Percentiles rank a stretch among this genome's conserved stretches.
Conservation (phyloP, 257 asterid species). For the Solanum lignicaule region DNA sequence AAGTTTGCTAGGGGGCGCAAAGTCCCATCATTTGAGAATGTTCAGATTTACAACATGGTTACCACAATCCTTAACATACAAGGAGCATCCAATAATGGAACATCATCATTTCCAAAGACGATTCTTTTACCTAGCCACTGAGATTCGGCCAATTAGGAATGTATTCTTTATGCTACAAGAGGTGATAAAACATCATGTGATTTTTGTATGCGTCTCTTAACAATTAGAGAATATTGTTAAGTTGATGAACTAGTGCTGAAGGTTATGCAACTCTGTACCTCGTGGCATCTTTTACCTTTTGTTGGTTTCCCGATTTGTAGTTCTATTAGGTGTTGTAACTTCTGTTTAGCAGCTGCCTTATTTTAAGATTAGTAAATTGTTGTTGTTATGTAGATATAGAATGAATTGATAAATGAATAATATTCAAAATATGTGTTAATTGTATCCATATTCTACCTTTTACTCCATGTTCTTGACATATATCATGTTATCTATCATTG, state of each 20-base stretch:
- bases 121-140: constrained; percentile 41
- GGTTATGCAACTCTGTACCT: not conserved
- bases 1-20: constrained; percentile 43
- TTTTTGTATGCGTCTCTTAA: not conserved
- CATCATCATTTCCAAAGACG: constrained; percentile 29
- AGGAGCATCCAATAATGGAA: constrained; percentile 65
- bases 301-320: not conserved
- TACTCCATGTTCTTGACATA: not conserved
- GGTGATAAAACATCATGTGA: not conserved
- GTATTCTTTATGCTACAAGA: not conserved
- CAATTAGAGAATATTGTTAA: not conserved
- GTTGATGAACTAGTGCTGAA: not conserved
- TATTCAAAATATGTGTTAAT: not conserved
- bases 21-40: constrained; percentile 61
- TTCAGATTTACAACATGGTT: constrained; percentile 62
- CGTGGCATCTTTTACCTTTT: not conserved
- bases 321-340: not conserved
- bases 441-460: not conserved
- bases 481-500: not conserved
- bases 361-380: not conserved
- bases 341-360: not conserved
- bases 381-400: not conserved
- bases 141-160: not conserved
- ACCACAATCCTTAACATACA: constrained; percentile 37
- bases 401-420: not conserved